These are phyloP conservation scores for Clitocybe nebularis DNA, from an alignment of 1,284 basidiomycete genomes.

Conservation along the genomic window DNA sequence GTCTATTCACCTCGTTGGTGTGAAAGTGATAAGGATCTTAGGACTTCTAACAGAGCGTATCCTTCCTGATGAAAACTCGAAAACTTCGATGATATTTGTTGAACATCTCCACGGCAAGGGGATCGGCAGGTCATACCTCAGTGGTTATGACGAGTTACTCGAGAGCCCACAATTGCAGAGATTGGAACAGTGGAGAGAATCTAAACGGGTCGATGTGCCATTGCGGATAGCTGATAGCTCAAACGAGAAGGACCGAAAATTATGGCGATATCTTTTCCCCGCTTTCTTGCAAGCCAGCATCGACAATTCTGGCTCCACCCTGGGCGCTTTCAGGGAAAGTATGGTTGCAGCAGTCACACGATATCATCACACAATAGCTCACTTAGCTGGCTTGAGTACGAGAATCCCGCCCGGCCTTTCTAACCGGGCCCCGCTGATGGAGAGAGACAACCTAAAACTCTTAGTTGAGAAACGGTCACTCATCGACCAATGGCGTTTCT, in stretches of 20 bases:
- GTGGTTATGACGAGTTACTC: conserved; percentile 64
- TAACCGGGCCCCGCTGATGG: conserved; percentile 34
- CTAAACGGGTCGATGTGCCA: conserved; percentile 46
- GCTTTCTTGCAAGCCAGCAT: conserved; percentile 53
- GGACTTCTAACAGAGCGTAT: conserved; percentile 43
- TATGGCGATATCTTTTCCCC: conserved; percentile 74
- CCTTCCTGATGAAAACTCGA: conserved; percentile 24
- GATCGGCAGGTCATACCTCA: conserved; percentile 41
- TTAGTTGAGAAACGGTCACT: conserved; percentile 61
- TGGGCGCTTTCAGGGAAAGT: conserved; percentile 55
- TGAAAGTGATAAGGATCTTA: conserved; percentile 57
- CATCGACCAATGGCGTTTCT: conserved; percentile 86
- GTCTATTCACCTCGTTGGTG: conserved; percentile 50
- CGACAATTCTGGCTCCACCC: conserved; percentile 40
- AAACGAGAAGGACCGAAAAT: conserved; percentile 55
- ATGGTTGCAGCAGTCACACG: conserved; percentile 62
- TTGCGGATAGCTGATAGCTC: conserved; percentile 66
- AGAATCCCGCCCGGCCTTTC: conserved; percentile 42
- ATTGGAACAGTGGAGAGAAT: conserved; percentile 60
- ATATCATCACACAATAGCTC: conserved; percentile 65
- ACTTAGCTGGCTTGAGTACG: conserved; percentile 61
- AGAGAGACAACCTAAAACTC: conserved; percentile 48
- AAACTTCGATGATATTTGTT: conserved; percentile 37
- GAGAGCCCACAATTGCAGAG: conserved; percentile 55
- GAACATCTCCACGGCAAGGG: conserved; percentile 48